These are phyloP conservation scores for Cladobotryum protrusum DNA, from an alignment of 2,329 filamentous ascomycete genomes.

Conservation along the genomic window DNA sequence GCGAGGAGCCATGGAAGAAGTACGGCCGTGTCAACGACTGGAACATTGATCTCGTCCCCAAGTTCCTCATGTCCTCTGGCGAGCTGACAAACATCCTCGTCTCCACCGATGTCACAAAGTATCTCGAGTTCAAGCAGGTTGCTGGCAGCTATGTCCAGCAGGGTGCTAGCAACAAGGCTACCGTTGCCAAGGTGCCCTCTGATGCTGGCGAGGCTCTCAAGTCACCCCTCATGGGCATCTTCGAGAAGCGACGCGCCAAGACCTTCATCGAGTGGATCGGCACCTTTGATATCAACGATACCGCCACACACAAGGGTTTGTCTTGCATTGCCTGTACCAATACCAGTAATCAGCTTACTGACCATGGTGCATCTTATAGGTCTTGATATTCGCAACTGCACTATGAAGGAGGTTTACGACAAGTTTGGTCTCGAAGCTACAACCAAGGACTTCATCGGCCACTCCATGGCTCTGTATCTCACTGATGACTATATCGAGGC, in stretches of 20 bases:
- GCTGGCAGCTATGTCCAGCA: constrained; percentile 96
- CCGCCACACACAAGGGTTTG: constrained; percentile 82
- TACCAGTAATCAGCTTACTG: background rate
- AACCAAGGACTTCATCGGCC: constrained; percentile 93
- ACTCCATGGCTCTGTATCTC: constrained; percentile 94
- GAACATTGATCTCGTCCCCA: constrained; percentile 98
- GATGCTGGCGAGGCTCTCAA: constrained; percentile 84
- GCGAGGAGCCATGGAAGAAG: constrained; percentile 94
- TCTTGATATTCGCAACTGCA: constrained; percentile 69
- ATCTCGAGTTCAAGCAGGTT: constrained; percentile 90
- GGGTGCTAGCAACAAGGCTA: constrained; percentile 72
- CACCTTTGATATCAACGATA: constrained; percentile 73
- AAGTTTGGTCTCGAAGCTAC: constrained; percentile 88
- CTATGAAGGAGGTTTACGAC: constrained; percentile 98
- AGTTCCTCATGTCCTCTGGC: constrained; percentile 97
- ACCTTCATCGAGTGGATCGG: constrained; percentile 95
- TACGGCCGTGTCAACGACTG: constrained; percentile 96
- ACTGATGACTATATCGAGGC: constrained; percentile 80
- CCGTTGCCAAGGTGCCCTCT: constrained; percentile 93
- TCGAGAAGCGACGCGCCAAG: constrained; percentile 96
- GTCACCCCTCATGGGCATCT: constrained; percentile 92
- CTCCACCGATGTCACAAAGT: constrained; percentile 84
- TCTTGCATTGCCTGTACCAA: background rate
- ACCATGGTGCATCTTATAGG: constrained; percentile 43
- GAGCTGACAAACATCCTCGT: constrained; percentile 98